A percentile compares a stretch with the other conserved stretches of the same genome.
These are phyloP conservation scores for Perilla frutescens DNA, from an alignment of 257 asterid species.

Conservation along the genomic window DNA sequence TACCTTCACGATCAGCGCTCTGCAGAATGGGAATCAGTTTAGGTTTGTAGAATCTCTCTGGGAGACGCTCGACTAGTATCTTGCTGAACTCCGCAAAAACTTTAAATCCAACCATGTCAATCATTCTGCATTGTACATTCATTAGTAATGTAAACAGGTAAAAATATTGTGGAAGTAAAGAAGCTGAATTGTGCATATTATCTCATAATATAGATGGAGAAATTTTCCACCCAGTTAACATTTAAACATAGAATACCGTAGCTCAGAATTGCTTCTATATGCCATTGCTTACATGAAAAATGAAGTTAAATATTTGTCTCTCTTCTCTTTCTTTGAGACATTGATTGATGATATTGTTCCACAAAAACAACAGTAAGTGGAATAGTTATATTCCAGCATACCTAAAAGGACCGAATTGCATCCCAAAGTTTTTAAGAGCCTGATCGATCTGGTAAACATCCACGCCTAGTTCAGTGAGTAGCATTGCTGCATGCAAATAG, in stretches of 20 bases:
- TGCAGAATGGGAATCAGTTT: conserved; percentile 39
- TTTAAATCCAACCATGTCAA: conserved; percentile 49
- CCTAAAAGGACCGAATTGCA: conserved; percentile 64
- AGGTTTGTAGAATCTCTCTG: conserved; percentile 38
- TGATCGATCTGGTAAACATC: conserved; percentile 54
- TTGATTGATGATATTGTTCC: conserved; percentile 5
- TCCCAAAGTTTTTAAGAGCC: conserved; percentile 56
- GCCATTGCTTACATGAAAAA: not conserved
- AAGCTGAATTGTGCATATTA: not conserved
- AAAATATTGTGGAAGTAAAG: not conserved
- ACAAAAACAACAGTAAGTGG: not conserved
- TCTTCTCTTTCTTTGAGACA: conserved; percentile 25
- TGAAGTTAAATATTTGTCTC: not conserved
- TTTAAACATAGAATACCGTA: not conserved
- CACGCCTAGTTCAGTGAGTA: conserved; percentile 56
- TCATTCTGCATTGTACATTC: conserved; percentile 43
- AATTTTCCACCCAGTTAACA: not conserved
- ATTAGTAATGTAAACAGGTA: conserved; percentile 17
- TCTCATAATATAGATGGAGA: not conserved
- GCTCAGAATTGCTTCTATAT: not conserved
- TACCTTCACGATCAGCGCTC: conserved; percentile 42
- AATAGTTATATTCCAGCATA: conserved; percentile 30
- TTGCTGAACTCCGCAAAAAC: conserved; percentile 31
- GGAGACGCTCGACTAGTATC: conserved; percentile 29
- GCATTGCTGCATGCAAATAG: conserved; percentile 53